phyloP scores from a whole-genome alignment of 257 asterid species.

The Solanum appendiculatum region DNA sequence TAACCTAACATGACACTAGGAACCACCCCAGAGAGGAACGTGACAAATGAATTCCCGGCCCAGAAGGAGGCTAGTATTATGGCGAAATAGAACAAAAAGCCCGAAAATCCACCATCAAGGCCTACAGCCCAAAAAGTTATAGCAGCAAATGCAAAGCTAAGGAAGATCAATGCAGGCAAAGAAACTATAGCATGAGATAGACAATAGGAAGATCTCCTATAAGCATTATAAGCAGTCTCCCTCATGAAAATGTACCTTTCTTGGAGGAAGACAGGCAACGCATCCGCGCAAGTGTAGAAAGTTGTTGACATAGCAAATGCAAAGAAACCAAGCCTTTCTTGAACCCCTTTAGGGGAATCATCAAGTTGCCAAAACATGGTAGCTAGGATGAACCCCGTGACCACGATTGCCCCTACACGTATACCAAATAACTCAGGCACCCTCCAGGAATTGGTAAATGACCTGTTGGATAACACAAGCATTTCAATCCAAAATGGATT shows the following conservation, averaged over 20 bases:
- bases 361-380: constrained; percentile 65
- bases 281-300: constrained; percentile 81
- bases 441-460: constrained; percentile 46
- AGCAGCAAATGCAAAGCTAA: constrained; percentile 49
- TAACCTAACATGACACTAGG: constrained; percentile 82
- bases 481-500: constrained; percentile 60
- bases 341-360: constrained; percentile 56
- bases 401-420: constrained; percentile 38
- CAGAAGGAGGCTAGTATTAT: constrained; percentile 63
- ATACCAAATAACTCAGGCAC: constrained; percentile 65
- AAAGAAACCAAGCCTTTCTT: constrained; percentile 63
- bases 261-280: constrained; percentile 58
- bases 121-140: constrained; percentile 73
- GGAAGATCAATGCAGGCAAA: constrained; percentile 38
- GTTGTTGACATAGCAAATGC: constrained; percentile 75
- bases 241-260: constrained; percentile 73
- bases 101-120: constrained; percentile 33
- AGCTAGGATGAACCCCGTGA: constrained; percentile 65
- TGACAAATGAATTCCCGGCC: constrained; percentile 79
- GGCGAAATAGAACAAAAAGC: constrained; percentile 48
- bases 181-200: constrained; percentile 55
- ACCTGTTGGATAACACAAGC: constrained; percentile 39
- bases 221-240: constrained; percentile 65
- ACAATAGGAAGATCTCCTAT: constrained; percentile 58
- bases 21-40: constrained; percentile 65